Base-by-base conservation (phyloP, 2,329 filamentous ascomycete genomes). In the Claviceps pusilla region DNA sequence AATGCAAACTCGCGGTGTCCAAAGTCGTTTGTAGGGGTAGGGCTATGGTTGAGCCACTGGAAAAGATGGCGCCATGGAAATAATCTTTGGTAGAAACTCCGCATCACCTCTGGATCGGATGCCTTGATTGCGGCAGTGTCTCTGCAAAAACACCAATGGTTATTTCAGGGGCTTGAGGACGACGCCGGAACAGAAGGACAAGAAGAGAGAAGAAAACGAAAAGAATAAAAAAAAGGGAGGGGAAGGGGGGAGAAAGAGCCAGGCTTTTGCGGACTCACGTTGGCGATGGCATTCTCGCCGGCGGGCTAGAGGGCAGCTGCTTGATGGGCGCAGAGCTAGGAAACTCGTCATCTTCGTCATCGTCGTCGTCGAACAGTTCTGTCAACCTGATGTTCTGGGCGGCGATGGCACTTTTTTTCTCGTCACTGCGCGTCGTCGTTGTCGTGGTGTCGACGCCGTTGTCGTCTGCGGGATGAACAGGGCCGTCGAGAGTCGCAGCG, bases 1-100 rank as follows among this genome's bases (percentile, higher is more conserved):
- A 97, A 91, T 19, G 93, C 90, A 67, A 98, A 97, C 69, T 98
- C 93, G 65, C 93, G 86, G 67, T 97, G 87, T 33, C 77, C 83
- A 71, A 97, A 97, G 69, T 97, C 90, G 59, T 83, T 84, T 4
- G 86, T 85, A 0, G 93, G 90, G 7, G 83, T 83, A 7, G 89
- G 85, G 53, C 87, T 88, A 70, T 97, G 93, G 66, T 97, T 98
- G 50, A 98, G 80, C 93, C 93, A 98, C 68, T 96, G 90, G 71
- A 96, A 98, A 24, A 97, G 82, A 57, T 88, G 86, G 56, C 90
- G 83, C 76, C 95, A 98, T 4, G 93, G 93, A 63, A 97, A 97
- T 42, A 98, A 76, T 50, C 93, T 87, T 65, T 95, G 87, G 68
- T 98, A 98, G 73, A 96, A 98, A 59, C 86, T 87, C 62, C 87